Conservation (phyloP, 106 monocot species). For the Acorus gramineus region DNA sequence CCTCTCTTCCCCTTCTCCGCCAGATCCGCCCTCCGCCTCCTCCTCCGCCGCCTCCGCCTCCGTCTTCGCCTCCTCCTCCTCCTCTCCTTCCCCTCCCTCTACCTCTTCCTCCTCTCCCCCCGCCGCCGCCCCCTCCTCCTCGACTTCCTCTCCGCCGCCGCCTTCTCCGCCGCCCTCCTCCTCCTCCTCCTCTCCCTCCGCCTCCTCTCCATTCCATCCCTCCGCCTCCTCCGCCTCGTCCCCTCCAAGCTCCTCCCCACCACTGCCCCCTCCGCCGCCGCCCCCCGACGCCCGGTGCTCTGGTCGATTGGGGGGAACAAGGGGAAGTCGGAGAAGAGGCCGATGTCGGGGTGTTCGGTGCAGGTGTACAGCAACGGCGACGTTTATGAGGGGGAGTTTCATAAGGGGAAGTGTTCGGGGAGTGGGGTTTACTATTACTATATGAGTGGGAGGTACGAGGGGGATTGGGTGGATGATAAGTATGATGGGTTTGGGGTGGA, state of each 20-base stretch:
- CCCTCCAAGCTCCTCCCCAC: slow-evolving; percentile 5
- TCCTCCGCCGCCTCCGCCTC: slow-evolving; percentile 38
- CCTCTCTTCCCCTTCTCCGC: background rate
- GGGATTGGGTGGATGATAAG: slow-evolving; percentile 87
- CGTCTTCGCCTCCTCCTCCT: slow-evolving; percentile 43
- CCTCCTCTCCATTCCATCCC: slow-evolving; percentile 9
- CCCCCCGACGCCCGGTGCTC: slow-evolving; percentile 29
- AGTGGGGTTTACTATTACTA: slow-evolving; percentile 95
- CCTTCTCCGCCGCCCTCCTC: slow-evolving; percentile 29
- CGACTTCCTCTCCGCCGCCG: slow-evolving; percentile 37
- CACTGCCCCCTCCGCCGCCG: slow-evolving; percentile 17
- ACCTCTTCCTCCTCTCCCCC: slow-evolving; percentile 9
- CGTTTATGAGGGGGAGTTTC: slow-evolving; percentile 87
- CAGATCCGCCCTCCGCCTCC: slow-evolving; percentile 5
- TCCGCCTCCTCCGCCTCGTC: slow-evolving; percentile 23
- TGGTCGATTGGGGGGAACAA: slow-evolving; percentile 47
- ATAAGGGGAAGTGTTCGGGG: slow-evolving; percentile 66
- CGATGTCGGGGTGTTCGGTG: slow-evolving; percentile 36
- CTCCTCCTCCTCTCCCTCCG: slow-evolving; percentile 39
- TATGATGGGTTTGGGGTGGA: slow-evolving; percentile 92
- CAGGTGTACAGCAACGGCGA: slow-evolving; percentile 88
- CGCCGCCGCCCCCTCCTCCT: slow-evolving; percentile 25
- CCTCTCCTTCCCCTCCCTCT: slow-evolving; percentile 26
- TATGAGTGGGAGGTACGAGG: slow-evolving; percentile 97
- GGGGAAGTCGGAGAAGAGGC: slow-evolving; percentile 7